Evolutionary conservation across 495 filamentous ascomycete genomes (phyloP).

Genomic region (Penicillium riverlandense): DNA sequence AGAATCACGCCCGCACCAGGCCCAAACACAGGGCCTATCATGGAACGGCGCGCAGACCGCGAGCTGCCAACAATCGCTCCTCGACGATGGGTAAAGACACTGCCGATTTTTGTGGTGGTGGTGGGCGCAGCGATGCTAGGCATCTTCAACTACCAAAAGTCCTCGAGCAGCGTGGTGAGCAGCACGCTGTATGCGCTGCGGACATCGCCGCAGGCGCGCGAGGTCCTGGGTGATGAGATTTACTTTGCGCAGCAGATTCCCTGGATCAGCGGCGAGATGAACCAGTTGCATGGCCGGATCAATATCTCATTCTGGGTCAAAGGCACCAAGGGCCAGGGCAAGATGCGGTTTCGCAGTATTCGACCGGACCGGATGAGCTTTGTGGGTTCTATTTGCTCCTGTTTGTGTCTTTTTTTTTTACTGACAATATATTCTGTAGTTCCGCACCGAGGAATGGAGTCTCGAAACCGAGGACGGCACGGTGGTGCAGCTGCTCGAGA

Average conservation of each 20-base stretch:
- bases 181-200: constrained; percentile 87
- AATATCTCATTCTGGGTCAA: constrained; percentile 83
- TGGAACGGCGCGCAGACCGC: constrained; percentile 74
- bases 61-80: constrained; percentile 53
- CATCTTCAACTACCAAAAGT: constrained; percentile 99
- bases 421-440: constrained; percentile 28
- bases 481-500: constrained; percentile 60
- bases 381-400: constrained; percentile 41
- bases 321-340: constrained; percentile 62
- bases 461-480: constrained; percentile 59
- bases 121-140: constrained; percentile 62
- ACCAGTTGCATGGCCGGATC: constrained; percentile 88
- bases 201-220: constrained; percentile 65
- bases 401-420: not conserved
- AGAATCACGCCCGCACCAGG: constrained; percentile 42
- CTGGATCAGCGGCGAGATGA: constrained; percentile 89
- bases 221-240: constrained; percentile 81
- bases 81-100: constrained; percentile 41
- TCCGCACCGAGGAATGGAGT: constrained; percentile 73
- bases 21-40: constrained; percentile 56
- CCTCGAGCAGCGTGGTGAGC: constrained; percentile 70
- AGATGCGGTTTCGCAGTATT: constrained; percentile 75
- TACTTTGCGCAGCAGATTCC: constrained; percentile 84
- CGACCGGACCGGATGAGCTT: constrained; percentile 65
- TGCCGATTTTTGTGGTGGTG: constrained; percentile 52